phyloP scores from a whole-genome alignment of 306 rosid species.

The Adenanthera pavonina region DNA sequence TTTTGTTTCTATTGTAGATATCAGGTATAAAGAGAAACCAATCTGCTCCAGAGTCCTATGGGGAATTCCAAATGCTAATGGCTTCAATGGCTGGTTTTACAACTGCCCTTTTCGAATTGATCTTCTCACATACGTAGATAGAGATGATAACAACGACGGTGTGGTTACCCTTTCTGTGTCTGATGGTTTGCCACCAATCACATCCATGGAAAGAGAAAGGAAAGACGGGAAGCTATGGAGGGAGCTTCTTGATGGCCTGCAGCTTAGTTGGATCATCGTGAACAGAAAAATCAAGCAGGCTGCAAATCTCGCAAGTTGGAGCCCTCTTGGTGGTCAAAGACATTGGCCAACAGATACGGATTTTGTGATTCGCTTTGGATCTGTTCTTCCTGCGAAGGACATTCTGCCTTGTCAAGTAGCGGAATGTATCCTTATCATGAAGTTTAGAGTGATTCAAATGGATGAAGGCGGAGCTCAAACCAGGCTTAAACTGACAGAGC shows the following conservation, averaged over 20 bases:
- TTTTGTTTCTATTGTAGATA: conserved; percentile 83
- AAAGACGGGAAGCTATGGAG: conserved; percentile 87
- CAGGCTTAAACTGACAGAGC: conserved; percentile 66
- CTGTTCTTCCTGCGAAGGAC: conserved; percentile 79
- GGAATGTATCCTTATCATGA: conserved; percentile 83
- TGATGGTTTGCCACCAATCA: conserved; percentile 75
- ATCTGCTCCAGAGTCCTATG: conserved; percentile 85
- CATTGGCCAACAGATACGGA: conserved; percentile 96
- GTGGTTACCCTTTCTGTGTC: conserved; percentile 76
- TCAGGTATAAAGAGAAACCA: conserved; percentile 70
- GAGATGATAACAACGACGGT: conserved; percentile 61
- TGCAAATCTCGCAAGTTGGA: conserved; percentile 92
- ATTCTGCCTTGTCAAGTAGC: conserved; percentile 81
- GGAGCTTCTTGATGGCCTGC: conserved; percentile 77
- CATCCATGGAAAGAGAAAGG: conserved; percentile 78
- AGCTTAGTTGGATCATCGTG: conserved; percentile 86
- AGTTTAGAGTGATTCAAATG: conserved; percentile 65
- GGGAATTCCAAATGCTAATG: conserved; percentile 82
- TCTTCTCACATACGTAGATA: conserved; percentile 66
- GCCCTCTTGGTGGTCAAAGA: conserved; percentile 85
- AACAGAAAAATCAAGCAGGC: conserved; percentile 80
- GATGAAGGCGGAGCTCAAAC: conserved; percentile 68
- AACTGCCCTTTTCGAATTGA: conserved; percentile 90
- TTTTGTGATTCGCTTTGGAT: conserved; percentile 80
- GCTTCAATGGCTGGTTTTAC: conserved; percentile 75